A percentile compares a stretch with the other conserved stretches of the same genome.
Conservation (phyloP, 2,329 filamentous ascomycete genomes). For the Ampelomyces quisqualis region DNA sequence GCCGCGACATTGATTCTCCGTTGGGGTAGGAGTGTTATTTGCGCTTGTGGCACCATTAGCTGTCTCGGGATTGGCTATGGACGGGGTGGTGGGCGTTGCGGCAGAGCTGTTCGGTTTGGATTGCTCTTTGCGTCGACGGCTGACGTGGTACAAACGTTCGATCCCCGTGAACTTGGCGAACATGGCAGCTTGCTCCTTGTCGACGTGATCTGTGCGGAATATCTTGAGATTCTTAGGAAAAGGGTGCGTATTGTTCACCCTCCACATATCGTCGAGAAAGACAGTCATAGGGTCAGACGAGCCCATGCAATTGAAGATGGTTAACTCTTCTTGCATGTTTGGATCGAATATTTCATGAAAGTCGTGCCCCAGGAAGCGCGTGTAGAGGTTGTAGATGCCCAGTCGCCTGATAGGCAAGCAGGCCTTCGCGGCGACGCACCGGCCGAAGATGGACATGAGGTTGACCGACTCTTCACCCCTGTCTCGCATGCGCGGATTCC, state of each 20-base stretch:
- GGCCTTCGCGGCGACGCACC: constrained; percentile 51
- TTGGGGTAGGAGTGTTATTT: constrained; percentile 24
- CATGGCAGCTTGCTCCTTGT: constrained; percentile 49
- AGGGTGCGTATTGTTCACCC: constrained; percentile 24
- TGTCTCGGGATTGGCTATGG: constrained; percentile 21
- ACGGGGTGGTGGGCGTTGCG: constrained; percentile 34
- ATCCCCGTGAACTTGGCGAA: constrained; percentile 48
- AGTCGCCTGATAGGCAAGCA: constrained; percentile 53
- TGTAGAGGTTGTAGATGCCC: constrained; percentile 60
- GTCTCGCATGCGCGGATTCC: constrained; percentile 62
- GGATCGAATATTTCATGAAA: constrained; percentile 50
- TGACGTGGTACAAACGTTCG: constrained; percentile 57
- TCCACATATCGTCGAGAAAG: constrained; percentile 61
- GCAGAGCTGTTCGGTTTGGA: constrained; percentile 29
- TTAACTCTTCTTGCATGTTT: constrained; percentile 50
- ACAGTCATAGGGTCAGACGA: constrained; percentile 49
- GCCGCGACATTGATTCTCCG: constrained; percentile 36
- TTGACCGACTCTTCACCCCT: constrained; percentile 59
- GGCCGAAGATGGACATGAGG: constrained; percentile 58
- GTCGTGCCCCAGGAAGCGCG: constrained; percentile 51
- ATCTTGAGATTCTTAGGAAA: constrained; percentile 48
- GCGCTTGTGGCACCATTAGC: constrained; percentile 20
- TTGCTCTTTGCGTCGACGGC: constrained; percentile 26
- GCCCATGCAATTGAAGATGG: constrained; percentile 56
- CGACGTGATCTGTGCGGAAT: constrained; percentile 52